These are phyloP conservation scores for Lactifluus subvellereus DNA, from an alignment of 768 basidiomycete species.

Conservation along the genomic window DNA sequence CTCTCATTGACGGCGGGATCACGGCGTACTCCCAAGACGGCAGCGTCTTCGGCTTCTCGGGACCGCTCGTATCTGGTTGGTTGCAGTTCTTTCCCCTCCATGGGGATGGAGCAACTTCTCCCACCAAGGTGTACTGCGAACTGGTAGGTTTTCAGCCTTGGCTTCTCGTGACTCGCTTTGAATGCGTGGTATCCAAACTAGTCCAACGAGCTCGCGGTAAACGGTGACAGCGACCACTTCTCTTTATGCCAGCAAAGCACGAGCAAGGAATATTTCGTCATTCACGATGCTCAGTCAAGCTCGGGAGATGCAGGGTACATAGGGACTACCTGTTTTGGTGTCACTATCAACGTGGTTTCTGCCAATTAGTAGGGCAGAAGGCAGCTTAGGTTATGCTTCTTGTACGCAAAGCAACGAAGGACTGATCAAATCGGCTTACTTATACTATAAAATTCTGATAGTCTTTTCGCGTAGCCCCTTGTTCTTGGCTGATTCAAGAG, in stretches of 20 bases:
- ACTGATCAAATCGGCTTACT: too few relatives aligned
- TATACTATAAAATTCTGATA: too few relatives aligned
- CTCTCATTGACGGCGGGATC: conserved; percentile 1
- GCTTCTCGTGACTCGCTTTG: background rate
- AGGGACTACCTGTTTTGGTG: background rate
- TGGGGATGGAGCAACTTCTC: background rate
- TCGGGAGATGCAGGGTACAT: background rate
- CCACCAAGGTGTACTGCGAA: conserved; percentile 5
- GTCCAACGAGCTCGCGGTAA: conserved; percentile 3
- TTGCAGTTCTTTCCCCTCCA: background rate
- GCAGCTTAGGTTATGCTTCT: too few relatives aligned
- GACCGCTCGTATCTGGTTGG: background rate
- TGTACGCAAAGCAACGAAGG: too few relatives aligned
- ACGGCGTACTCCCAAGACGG: background rate
- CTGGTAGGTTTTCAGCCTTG: background rate
- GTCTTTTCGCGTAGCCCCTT: too few relatives aligned
- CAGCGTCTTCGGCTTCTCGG: background rate
- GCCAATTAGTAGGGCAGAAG: too few relatives aligned
- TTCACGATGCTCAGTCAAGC: background rate
- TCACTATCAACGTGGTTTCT: too few relatives aligned
- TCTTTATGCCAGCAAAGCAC: background rate
- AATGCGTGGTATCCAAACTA: background rate
- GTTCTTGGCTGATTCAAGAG: too few relatives aligned
- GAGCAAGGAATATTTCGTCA: background rate
- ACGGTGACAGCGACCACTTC: background rate